Conservation (phyloP, 495 filamentous ascomycete genomes). For the Penicillium turbatum region DNA sequence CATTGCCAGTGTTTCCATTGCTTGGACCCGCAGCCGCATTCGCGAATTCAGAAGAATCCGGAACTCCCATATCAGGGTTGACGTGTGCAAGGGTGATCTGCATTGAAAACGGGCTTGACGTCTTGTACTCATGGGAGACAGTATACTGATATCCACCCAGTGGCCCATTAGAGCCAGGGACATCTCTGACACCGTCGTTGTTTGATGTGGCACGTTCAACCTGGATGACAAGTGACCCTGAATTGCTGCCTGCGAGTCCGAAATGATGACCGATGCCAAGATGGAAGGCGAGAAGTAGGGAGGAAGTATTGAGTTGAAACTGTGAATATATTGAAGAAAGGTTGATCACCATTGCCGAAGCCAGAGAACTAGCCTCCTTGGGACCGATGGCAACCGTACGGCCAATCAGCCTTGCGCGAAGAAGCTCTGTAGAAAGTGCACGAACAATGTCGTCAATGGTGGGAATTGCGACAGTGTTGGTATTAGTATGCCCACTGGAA, state of each 20-base stretch:
- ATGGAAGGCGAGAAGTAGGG: constrained; percentile 31
- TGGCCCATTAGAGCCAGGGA: not conserved
- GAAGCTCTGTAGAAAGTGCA: constrained; percentile 32
- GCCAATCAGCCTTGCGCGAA: constrained; percentile 30
- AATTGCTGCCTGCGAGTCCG: constrained; percentile 25
- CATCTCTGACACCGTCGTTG: not conserved
- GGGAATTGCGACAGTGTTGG: constrained; percentile 14
- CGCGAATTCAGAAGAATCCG: constrained; percentile 9
- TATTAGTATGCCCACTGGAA: constrained; percentile 7
- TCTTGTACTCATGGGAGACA: constrained; percentile 31
- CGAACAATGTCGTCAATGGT: constrained; percentile 36
- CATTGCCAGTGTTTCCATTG: constrained; percentile 19
- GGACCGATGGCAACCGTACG: constrained; percentile 22
- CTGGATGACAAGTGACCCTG: constrained; percentile 22
- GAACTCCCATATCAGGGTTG: constrained; percentile 13
- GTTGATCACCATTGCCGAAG: constrained; percentile 31
- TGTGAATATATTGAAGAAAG: constrained; percentile 29
- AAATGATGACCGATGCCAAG: constrained; percentile 40
- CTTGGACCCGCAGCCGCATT: constrained; percentile 7
- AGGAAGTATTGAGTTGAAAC: constrained; percentile 19
- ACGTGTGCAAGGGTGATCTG: constrained; percentile 31
- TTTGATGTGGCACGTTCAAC: constrained; percentile 10
- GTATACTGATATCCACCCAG: constrained; percentile 16
- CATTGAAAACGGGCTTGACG: constrained; percentile 25
- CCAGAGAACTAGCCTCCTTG: constrained; percentile 35